Evolutionary conservation across 345 rosid genomes (phyloP), one percentile per base, ranked within the genome.

Genomic region (Rhizophora apiculata): DNA sequence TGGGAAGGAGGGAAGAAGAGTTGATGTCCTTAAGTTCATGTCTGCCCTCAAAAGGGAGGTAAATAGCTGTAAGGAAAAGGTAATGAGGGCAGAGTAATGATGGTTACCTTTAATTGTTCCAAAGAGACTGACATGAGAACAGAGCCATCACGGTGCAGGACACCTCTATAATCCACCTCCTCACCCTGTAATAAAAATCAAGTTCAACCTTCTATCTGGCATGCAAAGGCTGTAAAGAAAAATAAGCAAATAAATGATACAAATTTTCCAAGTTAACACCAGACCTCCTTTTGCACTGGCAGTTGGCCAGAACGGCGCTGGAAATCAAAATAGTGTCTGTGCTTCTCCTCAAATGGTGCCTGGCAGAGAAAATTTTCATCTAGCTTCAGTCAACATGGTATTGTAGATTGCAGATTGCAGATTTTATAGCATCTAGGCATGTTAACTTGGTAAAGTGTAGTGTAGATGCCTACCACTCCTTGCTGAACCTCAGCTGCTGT

Each of bases 331-430:
- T 93, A 91, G 76, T 54, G 96, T 68, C 97, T 87, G 83, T 90
- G 92, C 76, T 92, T 95, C 81, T 95, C 99, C 83, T 92, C 93
- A 78, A 95, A 95, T 68, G 99, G 97, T 68, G 88, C 91, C 99
- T 95, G 66, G 29, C 56, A 59, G 43, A 70, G 73, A 67, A 46
- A 30, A 43, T 48, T 36, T 43, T 59, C 61, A 53, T 24, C 57
- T 43, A 65, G 61, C 43, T 58, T 54, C 55, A 65, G 62, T 59
- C 31, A 43, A n/a, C 60, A 80, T 46, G 48, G 21, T 58, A 53
- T 36, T 64, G 32, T 52, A 68, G 32, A 51, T n/a, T 2, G 58
- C 6, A 75, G 34, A 16, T 63, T 36, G 58, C 6, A 75, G 43
- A 16, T 63, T 36, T 55, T 64, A n/a, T n/a, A 55, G 62, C 10